Conservation (phyloP, 2,329 filamentous ascomycete species). For the Leptosphaerulina australis region DNA sequence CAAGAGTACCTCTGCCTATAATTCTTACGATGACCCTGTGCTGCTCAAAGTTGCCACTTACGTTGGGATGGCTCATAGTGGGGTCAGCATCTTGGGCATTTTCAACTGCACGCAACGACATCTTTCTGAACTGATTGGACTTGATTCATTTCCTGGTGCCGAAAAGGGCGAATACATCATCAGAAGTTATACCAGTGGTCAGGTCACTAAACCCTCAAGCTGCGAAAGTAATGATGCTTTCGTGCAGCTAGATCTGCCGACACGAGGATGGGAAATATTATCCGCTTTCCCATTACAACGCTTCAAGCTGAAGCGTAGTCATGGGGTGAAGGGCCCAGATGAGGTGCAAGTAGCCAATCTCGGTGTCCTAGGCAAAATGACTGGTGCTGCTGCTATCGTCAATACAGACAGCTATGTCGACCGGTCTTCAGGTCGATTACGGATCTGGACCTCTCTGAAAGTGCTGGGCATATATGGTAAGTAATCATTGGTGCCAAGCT, state of each 20-base stretch:
- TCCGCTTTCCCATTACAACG: slow-evolving; percentile 71
- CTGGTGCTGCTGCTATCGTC: slow-evolving; percentile 78
- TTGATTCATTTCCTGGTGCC: slow-evolving; percentile 76
- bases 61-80: slow-evolving; percentile 69
- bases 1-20: slow-evolving; percentile 74
- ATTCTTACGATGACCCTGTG: slow-evolving; percentile 72
- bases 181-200: slow-evolving; percentile 71
- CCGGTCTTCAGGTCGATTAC: slow-evolving; percentile 63
- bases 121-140: slow-evolving; percentile 70
- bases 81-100: slow-evolving; percentile 77
- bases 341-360: slow-evolving; percentile 68
- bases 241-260: slow-evolving; percentile 66
- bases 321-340: slow-evolving; percentile 41
- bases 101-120: slow-evolving; percentile 77
- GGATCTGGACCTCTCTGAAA: slow-evolving; percentile 74
- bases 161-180: slow-evolving; percentile 69
- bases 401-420: slow-evolving; percentile 64
- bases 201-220: slow-evolving; percentile 61
- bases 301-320: slow-evolving; percentile 56
- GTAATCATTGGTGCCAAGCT: slow-evolving; percentile 20
- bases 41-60: slow-evolving; percentile 82
- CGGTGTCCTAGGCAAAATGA: slow-evolving; percentile 87
- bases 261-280: slow-evolving; percentile 79
- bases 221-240: slow-evolving; percentile 56
- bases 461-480: slow-evolving; percentile 76